These are phyloP conservation scores for Petunia axillaris DNA, from an alignment of 257 asterid species.

Conservation along the genomic window DNA sequence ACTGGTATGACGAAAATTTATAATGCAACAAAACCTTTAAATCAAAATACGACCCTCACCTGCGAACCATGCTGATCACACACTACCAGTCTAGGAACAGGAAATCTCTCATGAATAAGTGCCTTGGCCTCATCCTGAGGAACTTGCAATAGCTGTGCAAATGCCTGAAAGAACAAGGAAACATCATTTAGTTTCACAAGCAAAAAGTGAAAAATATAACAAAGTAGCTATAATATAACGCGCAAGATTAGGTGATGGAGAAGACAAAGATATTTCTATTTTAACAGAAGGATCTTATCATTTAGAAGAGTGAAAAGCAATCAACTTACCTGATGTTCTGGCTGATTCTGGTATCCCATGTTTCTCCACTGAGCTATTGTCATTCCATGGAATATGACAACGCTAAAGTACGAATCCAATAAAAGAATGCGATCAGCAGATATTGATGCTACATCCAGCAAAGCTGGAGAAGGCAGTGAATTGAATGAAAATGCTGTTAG, in stretches of 20 bases:
- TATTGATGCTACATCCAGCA: conserved; percentile 89
- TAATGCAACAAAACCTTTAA: neutral
- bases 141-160: conserved; percentile 83
- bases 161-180: conserved; percentile 49
- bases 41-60: conserved; percentile 46
- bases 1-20: neutral
- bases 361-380: conserved; percentile 99
- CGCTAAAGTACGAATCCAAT: conserved; percentile 89
- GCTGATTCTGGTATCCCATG: conserved; percentile 93
- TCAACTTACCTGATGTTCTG: conserved; percentile 67
- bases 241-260: too few species aligned
- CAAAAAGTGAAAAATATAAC: too few species aligned
- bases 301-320: too few species aligned
- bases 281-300: too few species aligned
- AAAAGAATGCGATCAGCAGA: conserved; percentile 90
- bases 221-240: too few species aligned
- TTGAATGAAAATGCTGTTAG: conserved; percentile 80
- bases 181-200: too few species aligned
- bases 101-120: conserved; percentile 85
- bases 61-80: conserved; percentile 99
- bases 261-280: too few species aligned
- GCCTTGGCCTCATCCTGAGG: conserved; percentile 87
- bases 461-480: conserved; percentile 88
- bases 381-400: conserved; percentile 96
- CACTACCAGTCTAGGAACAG: conserved; percentile 91